Evolutionary conservation across 2,329 filamentous ascomycete genomes (phyloP).

Genomic region (Cercospora sp.): DNA sequence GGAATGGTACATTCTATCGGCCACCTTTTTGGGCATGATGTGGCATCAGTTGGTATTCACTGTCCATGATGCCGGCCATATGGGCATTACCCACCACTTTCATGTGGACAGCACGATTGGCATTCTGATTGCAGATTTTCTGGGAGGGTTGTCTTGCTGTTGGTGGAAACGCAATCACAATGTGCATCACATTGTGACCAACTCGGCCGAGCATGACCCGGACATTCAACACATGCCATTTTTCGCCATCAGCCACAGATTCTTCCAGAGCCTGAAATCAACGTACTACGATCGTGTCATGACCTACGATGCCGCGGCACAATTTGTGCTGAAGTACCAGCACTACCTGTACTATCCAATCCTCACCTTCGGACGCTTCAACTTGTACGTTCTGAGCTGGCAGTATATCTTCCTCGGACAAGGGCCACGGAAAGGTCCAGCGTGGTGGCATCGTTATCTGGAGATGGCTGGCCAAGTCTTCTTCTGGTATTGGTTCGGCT

Average conservation of each 20-base stretch:
- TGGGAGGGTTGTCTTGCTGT: conserved; percentile 84
- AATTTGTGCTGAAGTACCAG: conserved; percentile 62
- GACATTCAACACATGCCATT: conserved; percentile 79
- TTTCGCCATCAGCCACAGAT: conserved; percentile 66
- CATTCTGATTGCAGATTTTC: conserved; percentile 84
- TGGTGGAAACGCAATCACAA: conserved; percentile 99
- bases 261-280: conserved; percentile 64
- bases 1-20: conserved; percentile 60
- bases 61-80: conserved; percentile 93
- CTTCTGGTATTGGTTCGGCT: conserved; percentile 70
- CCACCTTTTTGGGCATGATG: conserved; percentile 73
- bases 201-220: conserved; percentile 91
- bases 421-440: conserved; percentile 60
- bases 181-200: conserved; percentile 94
- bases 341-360: conserved; percentile 67
- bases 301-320: conserved; percentile 62
- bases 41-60: conserved; percentile 97
- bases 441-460: conserved; percentile 67
- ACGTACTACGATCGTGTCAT: conserved; percentile 68
- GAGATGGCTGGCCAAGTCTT: conserved; percentile 64
- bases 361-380: conserved; percentile 69
- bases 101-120: conserved; percentile 80
- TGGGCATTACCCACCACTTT: conserved; percentile 94
- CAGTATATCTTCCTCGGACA: conserved; percentile 60
- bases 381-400: conserved; percentile 69